Percentiles rank a stretch among this genome's conserved stretches.
Conservation (phyloP, 306 rosid species). For the Medicago ruthenica region DNA sequence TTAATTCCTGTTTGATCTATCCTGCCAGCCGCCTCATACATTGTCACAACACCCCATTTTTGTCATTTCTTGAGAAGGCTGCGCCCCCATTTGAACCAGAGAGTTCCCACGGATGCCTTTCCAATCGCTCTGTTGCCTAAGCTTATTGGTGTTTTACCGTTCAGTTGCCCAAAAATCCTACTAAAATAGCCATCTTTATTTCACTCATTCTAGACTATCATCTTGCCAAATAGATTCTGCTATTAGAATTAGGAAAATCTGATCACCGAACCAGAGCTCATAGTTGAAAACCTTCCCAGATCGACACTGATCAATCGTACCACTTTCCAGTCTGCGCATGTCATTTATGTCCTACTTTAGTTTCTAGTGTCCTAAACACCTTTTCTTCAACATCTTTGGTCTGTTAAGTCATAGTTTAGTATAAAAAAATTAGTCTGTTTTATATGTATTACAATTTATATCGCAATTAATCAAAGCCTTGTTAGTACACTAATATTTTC, state of each 20-base stretch:
- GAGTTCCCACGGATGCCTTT: background rate
- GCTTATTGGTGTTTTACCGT: background rate
- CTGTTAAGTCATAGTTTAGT: background rate
- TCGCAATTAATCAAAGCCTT: background rate
- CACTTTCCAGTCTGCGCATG: background rate
- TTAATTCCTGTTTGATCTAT: background rate
- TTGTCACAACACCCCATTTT: background rate
- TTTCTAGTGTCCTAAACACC: background rate
- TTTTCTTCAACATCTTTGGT: background rate
- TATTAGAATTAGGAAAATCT: background rate
- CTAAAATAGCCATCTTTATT: background rate
- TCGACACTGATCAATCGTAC: background rate
- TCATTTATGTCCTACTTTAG: background rate
- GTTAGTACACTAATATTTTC: background rate
- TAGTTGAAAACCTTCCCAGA: slow-evolving; percentile 1
- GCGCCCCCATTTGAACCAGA: background rate
- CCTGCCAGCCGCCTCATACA: background rate
- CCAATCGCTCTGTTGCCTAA: background rate
- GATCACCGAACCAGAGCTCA: background rate
- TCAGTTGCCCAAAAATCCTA: background rate
- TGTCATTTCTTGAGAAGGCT: background rate
- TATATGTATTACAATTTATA: background rate
- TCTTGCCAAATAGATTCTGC: background rate
- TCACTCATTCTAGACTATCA: background rate
- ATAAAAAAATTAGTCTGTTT: slow-evolving; percentile 2